Conservation (phyloP, 1,284 basidiomycete genomes). For the Xerocomus nothofagi region DNA sequence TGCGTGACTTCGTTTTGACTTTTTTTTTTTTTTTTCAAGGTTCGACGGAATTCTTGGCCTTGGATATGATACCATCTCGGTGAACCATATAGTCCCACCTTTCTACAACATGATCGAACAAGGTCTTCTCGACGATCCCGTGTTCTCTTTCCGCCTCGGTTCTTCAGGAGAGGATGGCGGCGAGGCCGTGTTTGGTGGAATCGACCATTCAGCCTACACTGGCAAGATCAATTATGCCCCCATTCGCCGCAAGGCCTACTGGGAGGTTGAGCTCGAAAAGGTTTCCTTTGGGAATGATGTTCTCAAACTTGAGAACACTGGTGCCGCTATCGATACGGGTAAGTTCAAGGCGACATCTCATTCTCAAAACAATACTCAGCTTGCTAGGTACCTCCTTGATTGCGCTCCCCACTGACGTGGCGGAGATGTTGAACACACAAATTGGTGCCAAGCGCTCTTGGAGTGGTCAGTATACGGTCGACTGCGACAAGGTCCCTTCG, state of each 20-base stretch:
- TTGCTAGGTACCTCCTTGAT: constrained; percentile 81
- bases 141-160: constrained; percentile 96
- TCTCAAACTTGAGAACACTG: constrained; percentile 86
- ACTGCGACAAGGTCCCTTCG: constrained; percentile 80
- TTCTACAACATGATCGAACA: constrained; percentile 95
- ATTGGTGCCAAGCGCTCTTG: constrained; percentile 91
- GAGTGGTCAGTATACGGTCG: constrained; percentile 94
- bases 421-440: constrained; percentile 97
- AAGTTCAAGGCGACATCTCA: constrained; percentile 20
- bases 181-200: constrained; percentile 91
- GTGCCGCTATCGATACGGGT: constrained; percentile 97
- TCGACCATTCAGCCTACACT: constrained; percentile 77
- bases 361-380: constrained; percentile 4
- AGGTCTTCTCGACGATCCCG: constrained; percentile 78
- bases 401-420: constrained; percentile 89
- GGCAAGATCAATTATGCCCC: constrained; percentile 90
- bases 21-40: constrained; percentile 41
- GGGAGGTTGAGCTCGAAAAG: constrained; percentile 94
- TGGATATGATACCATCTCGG: constrained; percentile 94
- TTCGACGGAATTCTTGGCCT: constrained; percentile 97
- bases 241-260: constrained; percentile 95
- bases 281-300: constrained; percentile 83
- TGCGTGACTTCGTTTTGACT: background rate
- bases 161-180: constrained; percentile 87
- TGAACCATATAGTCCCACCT: constrained; percentile 92